A percentile compares a stretch with the other conserved stretches of the same genome.
Conservation (phyloP, 2,329 filamentous ascomycete genomes). For the Beauveria brongniartii region DNA sequence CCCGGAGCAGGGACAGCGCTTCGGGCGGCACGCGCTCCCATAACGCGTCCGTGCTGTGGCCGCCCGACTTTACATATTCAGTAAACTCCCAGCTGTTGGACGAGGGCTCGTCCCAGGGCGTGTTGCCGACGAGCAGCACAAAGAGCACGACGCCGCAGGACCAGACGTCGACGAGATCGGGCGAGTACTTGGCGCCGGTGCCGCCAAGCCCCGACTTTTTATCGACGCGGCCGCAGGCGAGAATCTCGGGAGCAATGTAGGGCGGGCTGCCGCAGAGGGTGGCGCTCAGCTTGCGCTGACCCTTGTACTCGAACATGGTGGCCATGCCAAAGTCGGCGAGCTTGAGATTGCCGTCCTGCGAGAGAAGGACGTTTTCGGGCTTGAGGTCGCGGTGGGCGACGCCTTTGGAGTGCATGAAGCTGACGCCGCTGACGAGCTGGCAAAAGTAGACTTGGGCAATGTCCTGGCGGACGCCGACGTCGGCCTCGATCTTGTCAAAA, state of each 20-base stretch:
- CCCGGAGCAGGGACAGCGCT: conserved; percentile 73
- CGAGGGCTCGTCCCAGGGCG: conserved; percentile 93
- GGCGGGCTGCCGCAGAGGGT: conserved; percentile 94
- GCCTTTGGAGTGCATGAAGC: conserved; percentile 93
- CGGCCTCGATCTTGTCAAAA: conserved; percentile 98
- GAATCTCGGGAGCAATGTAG: conserved; percentile 93
- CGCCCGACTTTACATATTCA: conserved; percentile 73
- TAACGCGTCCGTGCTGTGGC: conserved; percentile 75
- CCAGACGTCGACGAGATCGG: conserved; percentile 89
- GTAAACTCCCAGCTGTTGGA: conserved; percentile 80
- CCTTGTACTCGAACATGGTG: conserved; percentile 85
- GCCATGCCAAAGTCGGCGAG: conserved; percentile 96
- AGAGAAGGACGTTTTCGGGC: conserved; percentile 91
- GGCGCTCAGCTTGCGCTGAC: conserved; percentile 69
- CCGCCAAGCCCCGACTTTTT: conserved; percentile 41
- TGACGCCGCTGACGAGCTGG: conserved; percentile 82
- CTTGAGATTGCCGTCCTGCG: conserved; percentile 77
- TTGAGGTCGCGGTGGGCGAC: conserved; percentile 89
- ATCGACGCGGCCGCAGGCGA: conserved; percentile 42
- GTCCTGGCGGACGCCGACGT: conserved; percentile 87
- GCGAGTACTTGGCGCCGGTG: conserved; percentile 52
- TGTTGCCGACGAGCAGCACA: conserved; percentile 89
- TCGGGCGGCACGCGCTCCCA: conserved; percentile 72
- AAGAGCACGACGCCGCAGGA: conserved; percentile 97
- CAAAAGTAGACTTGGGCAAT: conserved; percentile 95